These are phyloP conservation scores for Grigorovia jiainica DNA, from an alignment of 805 yeast genomes.

Conservation along the genomic window DNA sequence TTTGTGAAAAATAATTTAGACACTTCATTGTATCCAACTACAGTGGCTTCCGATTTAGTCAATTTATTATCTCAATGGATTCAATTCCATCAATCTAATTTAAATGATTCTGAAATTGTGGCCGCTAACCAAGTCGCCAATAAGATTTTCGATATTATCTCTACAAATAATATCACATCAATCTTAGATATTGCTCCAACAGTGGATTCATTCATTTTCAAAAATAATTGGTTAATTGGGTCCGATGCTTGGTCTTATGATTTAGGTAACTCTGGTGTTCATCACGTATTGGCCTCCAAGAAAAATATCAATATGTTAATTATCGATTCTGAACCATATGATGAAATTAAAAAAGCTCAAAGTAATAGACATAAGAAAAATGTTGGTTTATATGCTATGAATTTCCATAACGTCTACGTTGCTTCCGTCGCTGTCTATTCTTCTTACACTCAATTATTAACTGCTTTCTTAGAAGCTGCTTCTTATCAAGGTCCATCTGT, in stretches of 20 bases:
- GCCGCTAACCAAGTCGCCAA: slow-evolving; percentile 26
- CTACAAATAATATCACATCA: slow-evolving; percentile 34
- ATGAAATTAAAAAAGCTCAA: slow-evolving; percentile 31
- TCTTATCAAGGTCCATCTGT: slow-evolving; percentile 83
- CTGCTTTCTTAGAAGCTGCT: slow-evolving; percentile 86
- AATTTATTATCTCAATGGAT: slow-evolving; percentile 65
- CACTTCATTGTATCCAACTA: slow-evolving; percentile 33
- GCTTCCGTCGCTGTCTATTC: slow-evolving; percentile 92
- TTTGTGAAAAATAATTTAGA: slow-evolving; percentile 40
- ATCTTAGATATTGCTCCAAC: slow-evolving; percentile 33
- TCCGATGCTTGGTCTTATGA: slow-evolving; percentile 96
- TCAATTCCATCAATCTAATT: slow-evolving; percentile 36
- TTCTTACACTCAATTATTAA: slow-evolving; percentile 85
- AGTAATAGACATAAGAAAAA: slow-evolving; percentile 50
- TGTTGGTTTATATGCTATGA: slow-evolving; percentile 90
- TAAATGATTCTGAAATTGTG: slow-evolving; percentile 17
- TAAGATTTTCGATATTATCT: slow-evolving; percentile 32
- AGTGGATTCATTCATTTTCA: slow-evolving; percentile 37
- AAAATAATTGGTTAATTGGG: slow-evolving; percentile 76
- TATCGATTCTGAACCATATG: slow-evolving; percentile 75
- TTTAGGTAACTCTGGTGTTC: slow-evolving; percentile 85
- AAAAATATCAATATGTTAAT: slow-evolving; percentile 75
- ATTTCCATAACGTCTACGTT: slow-evolving; percentile 79
- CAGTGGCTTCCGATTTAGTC: slow-evolving; percentile 37
- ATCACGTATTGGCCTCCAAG: slow-evolving; percentile 66